Conservation (phyloP, 169 alveolate genomes). For the Amoebophrya sp. region DNA sequence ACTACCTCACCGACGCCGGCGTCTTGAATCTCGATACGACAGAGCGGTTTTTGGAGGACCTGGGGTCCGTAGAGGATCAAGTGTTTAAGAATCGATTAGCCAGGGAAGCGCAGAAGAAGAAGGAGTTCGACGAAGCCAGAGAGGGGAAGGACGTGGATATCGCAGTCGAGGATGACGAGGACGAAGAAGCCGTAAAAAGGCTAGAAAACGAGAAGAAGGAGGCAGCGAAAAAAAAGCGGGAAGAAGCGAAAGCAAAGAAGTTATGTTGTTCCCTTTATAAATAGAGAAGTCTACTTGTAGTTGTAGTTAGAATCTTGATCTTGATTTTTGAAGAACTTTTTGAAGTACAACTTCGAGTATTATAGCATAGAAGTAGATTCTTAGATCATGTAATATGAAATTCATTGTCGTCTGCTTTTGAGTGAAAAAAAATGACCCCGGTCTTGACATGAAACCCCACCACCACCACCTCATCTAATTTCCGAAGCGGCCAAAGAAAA, state of each 20-base stretch:
- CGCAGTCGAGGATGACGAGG: background rate
- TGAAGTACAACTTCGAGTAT: no score
- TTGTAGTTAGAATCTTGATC: no score
- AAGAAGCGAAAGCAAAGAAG: background rate
- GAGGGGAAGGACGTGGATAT: background rate
- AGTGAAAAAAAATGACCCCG: no score
- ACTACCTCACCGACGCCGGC: conserved; percentile 47
- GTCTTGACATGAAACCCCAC: no score
- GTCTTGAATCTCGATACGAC: conserved; percentile 35
- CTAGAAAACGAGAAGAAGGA: background rate
- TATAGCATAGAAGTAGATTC: no score
- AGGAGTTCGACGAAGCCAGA: conserved; percentile 23
- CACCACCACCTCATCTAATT: no score
- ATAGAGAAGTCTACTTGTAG: no score
- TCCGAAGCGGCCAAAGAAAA: background rate
- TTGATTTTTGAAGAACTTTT: no score
- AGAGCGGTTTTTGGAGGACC: conserved; percentile 41
- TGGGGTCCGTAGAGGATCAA: conserved; percentile 47
- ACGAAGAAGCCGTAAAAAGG: background rate
- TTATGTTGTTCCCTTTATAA: no score
- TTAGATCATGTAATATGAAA: no score
- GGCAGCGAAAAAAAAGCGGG: background rate
- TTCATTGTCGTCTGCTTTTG: no score
- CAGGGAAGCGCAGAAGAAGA: conserved; percentile 39
- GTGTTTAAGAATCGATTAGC: conserved; percentile 46